These are phyloP conservation scores for Puccinia brachypodii DNA, from an alignment of 1,284 basidiomycete genomes.

Conservation along the genomic window DNA sequence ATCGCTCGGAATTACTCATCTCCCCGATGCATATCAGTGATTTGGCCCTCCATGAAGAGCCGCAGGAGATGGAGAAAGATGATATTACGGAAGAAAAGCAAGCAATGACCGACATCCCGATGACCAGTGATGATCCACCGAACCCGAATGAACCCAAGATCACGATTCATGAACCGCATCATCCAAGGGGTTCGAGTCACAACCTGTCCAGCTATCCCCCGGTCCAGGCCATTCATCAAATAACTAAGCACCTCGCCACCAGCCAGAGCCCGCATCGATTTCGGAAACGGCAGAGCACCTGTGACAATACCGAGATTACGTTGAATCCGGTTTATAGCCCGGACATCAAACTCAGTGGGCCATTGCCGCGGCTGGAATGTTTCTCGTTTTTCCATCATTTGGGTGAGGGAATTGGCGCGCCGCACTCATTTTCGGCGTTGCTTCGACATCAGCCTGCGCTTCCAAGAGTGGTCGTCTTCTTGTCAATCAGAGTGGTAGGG, in stretches of 20 bases:
- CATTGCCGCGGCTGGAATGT: conserved; percentile 44
- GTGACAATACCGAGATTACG: neutral
- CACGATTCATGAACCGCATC: conserved; percentile 21
- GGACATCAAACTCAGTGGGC: conserved; percentile 8
- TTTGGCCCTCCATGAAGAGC: conserved; percentile 46
- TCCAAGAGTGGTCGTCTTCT: conserved; percentile 60
- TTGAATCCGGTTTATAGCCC: conserved; percentile 32
- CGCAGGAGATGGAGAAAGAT: conserved; percentile 23
- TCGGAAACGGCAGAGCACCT: neutral
- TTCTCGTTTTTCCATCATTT: conserved; percentile 50
- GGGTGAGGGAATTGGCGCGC: conserved; percentile 50
- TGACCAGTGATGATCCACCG: neutral
- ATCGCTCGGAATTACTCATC: neutral
- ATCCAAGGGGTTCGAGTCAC: conserved; percentile 4
- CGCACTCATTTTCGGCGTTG: conserved; percentile 51
- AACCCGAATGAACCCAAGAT: neutral
- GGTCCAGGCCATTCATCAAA: conserved; percentile 35
- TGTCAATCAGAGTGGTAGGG: conserved; percentile 64
- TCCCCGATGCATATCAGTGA: conserved; percentile 27
- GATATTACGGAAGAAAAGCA: conserved; percentile 4
- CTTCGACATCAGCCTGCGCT: conserved; percentile 51
- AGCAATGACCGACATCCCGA: neutral
- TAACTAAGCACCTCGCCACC: neutral
- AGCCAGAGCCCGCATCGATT: neutral
- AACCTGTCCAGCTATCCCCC: conserved; percentile 26